Base-by-base conservation (phyloP, 2,329 filamentous ascomycete species). In the Penicillium sumatraense region DNA sequence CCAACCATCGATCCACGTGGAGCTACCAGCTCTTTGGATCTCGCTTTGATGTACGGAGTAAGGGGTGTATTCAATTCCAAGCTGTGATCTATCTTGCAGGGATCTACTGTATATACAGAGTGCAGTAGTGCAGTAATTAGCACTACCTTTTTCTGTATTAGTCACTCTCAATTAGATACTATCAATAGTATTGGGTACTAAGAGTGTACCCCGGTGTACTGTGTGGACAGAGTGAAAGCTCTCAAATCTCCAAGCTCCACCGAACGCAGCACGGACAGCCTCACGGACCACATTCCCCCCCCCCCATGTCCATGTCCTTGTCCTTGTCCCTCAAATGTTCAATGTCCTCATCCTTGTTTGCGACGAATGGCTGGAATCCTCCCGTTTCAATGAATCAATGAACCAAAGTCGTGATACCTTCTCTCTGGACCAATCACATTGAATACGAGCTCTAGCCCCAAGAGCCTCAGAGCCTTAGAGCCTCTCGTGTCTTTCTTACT, bases 201-300 rank as follows among this genome's bases (percentile, higher is more conserved):
- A 29, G 27, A 29, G 27, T 29, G 27, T 10, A 10, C 9, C 27
- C 27, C 27, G 5, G n/a, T 35, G 33, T 35, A 35, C 10, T 35
- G 5, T 14, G n/a, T 11, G n/a, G 7, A 14, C 10, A 36, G 16
- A n/a, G n/a, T n/a, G n/a, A n/a, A n/a, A n/a, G n/a, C n/a, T n/a
- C n/a, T n/a, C 16, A 18, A 6, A 36, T 36, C 33, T n/a, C 14
- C 10, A 13, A 31, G 29, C 29, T 31, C 58, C 56, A 59, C 56
- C 49, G 23, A 26, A 47, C 36, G 40, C 47, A 61, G 60, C 60
- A 62, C 60, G 56, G 60, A 62, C 60, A 52, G 49, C 48, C 33
- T 53, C 56, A 62, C 58, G 60, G 58, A 59, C 58, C 60, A 45
- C 36, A 56, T 49, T 31, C 29, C n/a, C 29, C 31, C 52, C 51